A percentile compares a stretch with the other conserved stretches of the same genome.
Evolutionary conservation across 257 asterid species (phyloP).

Genomic region (Parsonsia alboflavescens): DNA sequence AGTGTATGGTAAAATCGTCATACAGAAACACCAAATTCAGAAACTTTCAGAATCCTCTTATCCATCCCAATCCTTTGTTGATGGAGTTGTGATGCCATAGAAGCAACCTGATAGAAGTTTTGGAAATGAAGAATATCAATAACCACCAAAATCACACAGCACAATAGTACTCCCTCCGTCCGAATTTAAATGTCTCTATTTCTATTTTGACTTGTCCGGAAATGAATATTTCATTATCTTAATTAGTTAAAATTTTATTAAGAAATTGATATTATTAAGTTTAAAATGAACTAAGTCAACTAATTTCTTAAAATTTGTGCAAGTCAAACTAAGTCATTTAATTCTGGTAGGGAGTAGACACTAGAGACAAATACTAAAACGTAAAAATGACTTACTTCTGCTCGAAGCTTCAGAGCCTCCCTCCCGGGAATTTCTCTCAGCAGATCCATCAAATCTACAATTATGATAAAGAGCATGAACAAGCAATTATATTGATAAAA

Average conservation of each 20-base stretch:
- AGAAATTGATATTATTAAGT: no score
- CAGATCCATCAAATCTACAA: slow-evolving; percentile 70
- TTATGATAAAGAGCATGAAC: neutral
- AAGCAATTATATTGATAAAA: neutral
- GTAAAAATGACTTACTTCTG: slow-evolving; percentile 58
- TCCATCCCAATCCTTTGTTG: slow-evolving; percentile 63
- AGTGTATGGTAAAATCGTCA: slow-evolving; percentile 19
- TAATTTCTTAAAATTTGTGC: no score
- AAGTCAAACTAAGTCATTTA: no score
- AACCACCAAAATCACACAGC: neutral
- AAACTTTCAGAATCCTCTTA: slow-evolving; percentile 59
- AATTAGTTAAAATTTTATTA: no score
- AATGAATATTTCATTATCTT: no score
- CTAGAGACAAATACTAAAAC: slow-evolving; percentile 5
- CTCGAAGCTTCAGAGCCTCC: slow-evolving; percentile 82
- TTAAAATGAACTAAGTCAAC: no score
- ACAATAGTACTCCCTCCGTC: no score
- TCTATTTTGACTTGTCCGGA: no score
- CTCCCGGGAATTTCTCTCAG: slow-evolving; percentile 89
- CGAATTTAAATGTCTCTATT: no score
- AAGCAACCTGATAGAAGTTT: slow-evolving; percentile 64
- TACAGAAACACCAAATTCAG: slow-evolving; percentile 76
- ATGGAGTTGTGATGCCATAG: slow-evolving; percentile 72
- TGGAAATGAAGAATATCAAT: slow-evolving; percentile 2
- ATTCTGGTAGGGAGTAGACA: no score